Percentiles rank a stretch among this genome's conserved stretches.
Evolutionary conservation across 2,329 filamentous ascomycete genomes (phyloP).

Genomic region (Penicillium occitanis): DNA sequence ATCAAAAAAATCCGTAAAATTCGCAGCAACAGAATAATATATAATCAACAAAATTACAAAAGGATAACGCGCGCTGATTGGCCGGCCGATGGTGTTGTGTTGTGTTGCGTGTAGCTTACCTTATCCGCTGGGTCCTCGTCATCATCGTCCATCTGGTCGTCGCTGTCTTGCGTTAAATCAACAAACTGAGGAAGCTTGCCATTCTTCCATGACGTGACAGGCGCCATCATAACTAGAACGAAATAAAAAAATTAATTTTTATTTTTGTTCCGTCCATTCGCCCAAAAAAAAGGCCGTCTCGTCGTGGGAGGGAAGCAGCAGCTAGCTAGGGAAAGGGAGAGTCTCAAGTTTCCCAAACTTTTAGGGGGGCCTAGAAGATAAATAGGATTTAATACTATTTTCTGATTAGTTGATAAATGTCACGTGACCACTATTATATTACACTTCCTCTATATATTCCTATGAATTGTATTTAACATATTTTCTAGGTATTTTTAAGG

Average conservation of each 20-base stretch:
- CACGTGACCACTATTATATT: slow-evolving; percentile 11
- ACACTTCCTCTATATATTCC: neutral
- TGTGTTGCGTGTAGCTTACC: slow-evolving; percentile 9
- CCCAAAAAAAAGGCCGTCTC: neutral
- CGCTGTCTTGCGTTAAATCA: slow-evolving; percentile 8
- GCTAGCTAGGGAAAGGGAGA: neutral
- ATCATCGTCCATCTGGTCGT: neutral
- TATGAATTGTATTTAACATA: neutral
- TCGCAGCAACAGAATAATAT: slow-evolving; percentile 3
- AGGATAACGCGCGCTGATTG: neutral
- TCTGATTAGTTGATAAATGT: neutral
- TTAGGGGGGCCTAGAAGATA: neutral
- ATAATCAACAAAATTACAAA: neutral
- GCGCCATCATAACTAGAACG: neutral
- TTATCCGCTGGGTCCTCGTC: slow-evolving; percentile 6
- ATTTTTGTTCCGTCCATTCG: neutral
- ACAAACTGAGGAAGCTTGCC: neutral
- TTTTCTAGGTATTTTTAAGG: neutral
- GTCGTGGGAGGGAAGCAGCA: neutral
- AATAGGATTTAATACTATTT: neutral
- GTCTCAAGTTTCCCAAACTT: slow-evolving; percentile 1
- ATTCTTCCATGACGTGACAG: neutral
- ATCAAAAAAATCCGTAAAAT: slow-evolving; percentile 12
- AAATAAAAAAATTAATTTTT: neutral
- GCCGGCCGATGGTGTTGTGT: neutral